Evolutionary conservation across 2,329 filamentous ascomycete species (phyloP), one percentile per base, ranked within the genome.

Genomic region (Penicillium sp.): DNA sequence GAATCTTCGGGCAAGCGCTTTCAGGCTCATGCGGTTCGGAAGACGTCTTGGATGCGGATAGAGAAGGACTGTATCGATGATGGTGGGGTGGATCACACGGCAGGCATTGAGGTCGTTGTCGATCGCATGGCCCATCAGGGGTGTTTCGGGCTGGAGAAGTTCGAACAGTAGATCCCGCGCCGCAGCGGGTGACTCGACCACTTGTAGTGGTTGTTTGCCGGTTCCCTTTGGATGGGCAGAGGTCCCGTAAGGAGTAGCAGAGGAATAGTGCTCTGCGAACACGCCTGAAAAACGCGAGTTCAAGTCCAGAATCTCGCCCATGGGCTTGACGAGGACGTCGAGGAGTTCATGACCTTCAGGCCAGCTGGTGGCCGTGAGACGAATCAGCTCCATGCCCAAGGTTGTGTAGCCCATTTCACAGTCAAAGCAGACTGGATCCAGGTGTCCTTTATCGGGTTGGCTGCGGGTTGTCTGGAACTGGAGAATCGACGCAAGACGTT

Each of bases 361-460:
- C 92, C 94, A 99, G 9, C 87, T 84, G 3, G 92, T 87, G 5
- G 89, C 92, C 0, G 94, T 97, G 3, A 99, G 73, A 8, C 94
- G 89, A 50, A 97, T 86, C 16, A 99, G 80, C 69, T 99, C 94
- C 58, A 97, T 76, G 0, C 95, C 94, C 44, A 87, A 73, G 0
- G 89, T 89, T 0, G 95, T 99, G 67, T 95, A 97, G 4, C 89
- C 90, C 94, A 99, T 99, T 68, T 99, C 94, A 64, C 94, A 97
- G 69, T 99, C 94, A 63, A 99, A 92, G 57, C 85, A 88, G 10
- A 97, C 84, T 31, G 82, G 81, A 1, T 56, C 61, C 27, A 61
- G 62, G 20, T 50, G 55, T 35, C 57, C 62, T 54, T 69, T 65
- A 11, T 59, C 56, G 39, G 61, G 58, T 25, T 75, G 71, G 25